Base-by-base conservation (phyloP, 345 rosid species). In the Salix udensis region DNA sequence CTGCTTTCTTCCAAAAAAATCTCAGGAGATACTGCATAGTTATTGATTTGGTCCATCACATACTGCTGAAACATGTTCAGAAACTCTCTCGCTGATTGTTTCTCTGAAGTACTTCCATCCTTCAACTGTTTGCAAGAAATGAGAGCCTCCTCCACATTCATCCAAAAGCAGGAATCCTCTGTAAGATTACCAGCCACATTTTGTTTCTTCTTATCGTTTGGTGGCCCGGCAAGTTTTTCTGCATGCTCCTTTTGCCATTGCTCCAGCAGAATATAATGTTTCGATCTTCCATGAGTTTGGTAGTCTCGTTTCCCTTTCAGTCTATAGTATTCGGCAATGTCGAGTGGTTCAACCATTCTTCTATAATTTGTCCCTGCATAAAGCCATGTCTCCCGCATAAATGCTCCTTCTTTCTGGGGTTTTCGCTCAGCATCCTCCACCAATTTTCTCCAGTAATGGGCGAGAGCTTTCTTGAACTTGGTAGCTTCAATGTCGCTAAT, bases 131-230 rank as follows among this genome's bases (percentile, higher is more conserved):
- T 66, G 74, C 86, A 77, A 0, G 66, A 72, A 10, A 80, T 72
- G 53, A 87, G 10, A 15, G 93, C 90, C 76, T 92, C 96, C 80
- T 94, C 96, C 14, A 94, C 98, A 7, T 82, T 73, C n/a, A 89
- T 89, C 98, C 98, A 94, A 24, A 94, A 94, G 71, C 94, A 91
- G n/a, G 98, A 92, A 86, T 92, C 96, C 52, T 85, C 74, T 0
- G 86, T 89, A 26, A 91, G 18, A 19, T 18, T 73, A 11, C 34
- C 71, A 48, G 76, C 76, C 67, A 85, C 76, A 6, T 82, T 87
- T 64, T 78, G 39, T 24, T 79, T 80, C 58, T 65, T 71, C 10
- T 10, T 3, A 18, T 62, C 15, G 2, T 18, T 61, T 6, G 67
- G 42, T n/a, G 26, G 12, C 23, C 36, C 70, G 31, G 12, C 2